A percentile compares a stretch with the other conserved stretches of the same genome.
Conservation (phyloP, 345 rosid species). For the Aegle marmelos region DNA sequence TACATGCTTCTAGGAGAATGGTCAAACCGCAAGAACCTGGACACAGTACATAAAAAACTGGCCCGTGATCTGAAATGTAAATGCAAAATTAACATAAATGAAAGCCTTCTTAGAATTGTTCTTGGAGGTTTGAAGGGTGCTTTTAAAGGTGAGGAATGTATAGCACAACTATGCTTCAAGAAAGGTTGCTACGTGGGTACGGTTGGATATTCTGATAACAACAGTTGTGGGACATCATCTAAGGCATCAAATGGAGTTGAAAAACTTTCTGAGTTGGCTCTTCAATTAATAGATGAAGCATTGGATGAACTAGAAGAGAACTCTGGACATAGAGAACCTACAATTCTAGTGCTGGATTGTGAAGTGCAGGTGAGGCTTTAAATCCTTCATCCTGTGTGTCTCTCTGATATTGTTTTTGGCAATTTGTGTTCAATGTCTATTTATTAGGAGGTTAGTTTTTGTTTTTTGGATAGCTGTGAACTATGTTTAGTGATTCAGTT, state of each 20-base stretch:
- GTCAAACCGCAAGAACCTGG: constrained; percentile 39
- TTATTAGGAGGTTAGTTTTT: neutral
- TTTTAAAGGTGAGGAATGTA: constrained; percentile 42
- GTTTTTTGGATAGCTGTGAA: neutral
- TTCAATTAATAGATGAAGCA: constrained; percentile 59
- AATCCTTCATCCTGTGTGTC: neutral
- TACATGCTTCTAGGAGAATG: constrained; percentile 64
- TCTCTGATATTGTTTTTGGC: neutral
- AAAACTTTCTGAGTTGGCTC: constrained; percentile 43
- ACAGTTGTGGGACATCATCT: constrained; percentile 28
- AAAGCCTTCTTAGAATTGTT: constrained; percentile 52
- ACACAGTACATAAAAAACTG: constrained; percentile 49
- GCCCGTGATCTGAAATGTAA: constrained; percentile 56
- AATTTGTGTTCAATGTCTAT: neutral
- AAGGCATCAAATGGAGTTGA: constrained; percentile 24
- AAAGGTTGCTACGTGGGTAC: constrained; percentile 62
- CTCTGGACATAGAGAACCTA: constrained; percentile 50
- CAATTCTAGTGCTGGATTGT: constrained; percentile 66
- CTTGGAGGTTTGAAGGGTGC: constrained; percentile 48
- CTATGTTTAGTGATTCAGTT: neutral
- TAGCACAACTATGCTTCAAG: constrained; percentile 38
- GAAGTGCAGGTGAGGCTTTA: constrained; percentile 74
- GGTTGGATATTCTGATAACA: constrained; percentile 36
- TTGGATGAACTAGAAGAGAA: constrained; percentile 50
- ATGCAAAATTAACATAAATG: constrained; percentile 67